Conservation (phyloP, 164 flowering plant species). For the Stephania cephalantha region DNA sequence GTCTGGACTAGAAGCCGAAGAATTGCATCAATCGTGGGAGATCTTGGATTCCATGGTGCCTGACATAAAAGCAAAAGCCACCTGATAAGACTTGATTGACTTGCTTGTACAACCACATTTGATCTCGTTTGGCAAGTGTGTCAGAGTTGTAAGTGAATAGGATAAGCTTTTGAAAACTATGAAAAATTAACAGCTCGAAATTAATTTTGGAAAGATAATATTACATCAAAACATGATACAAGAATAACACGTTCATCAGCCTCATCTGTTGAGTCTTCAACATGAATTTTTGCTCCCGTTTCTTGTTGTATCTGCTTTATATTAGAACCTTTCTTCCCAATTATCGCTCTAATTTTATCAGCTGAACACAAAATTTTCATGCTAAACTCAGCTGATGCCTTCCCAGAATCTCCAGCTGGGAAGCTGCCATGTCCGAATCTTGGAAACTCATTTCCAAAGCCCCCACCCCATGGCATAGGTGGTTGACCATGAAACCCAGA, state of each 20-base stretch:
- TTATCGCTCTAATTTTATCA: constrained; percentile 62
- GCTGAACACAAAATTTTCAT: constrained; percentile 62
- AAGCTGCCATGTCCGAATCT: constrained; percentile 33
- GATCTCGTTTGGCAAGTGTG: not conserved
- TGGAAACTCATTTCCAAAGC: constrained; percentile 27
- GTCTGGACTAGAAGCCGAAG: constrained; percentile 53
- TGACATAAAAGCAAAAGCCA: constrained; percentile 26
- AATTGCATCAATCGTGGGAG: constrained; percentile 70
- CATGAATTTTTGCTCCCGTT: constrained; percentile 60
- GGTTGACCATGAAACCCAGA: constrained; percentile 32
- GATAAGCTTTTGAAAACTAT: not conserved
- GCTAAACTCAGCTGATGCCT: constrained; percentile 45
- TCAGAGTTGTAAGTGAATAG: not conserved
- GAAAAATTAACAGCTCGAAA: not conserved
- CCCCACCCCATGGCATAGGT: constrained; percentile 46
- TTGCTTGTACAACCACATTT: not conserved
- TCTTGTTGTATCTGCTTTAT: constrained; percentile 55
- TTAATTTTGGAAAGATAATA: constrained; percentile 1
- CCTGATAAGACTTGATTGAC: not conserved
- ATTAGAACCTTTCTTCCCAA: constrained; percentile 66
- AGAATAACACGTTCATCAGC: constrained; percentile 57
- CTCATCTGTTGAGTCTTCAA: constrained; percentile 37
- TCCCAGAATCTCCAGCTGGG: constrained; percentile 31
- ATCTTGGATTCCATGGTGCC: constrained; percentile 50
- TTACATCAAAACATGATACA: constrained; percentile 61